Evolutionary conservation across 495 filamentous ascomycete genomes (phyloP).

Genomic region (Articulospora tetracladia): DNA sequence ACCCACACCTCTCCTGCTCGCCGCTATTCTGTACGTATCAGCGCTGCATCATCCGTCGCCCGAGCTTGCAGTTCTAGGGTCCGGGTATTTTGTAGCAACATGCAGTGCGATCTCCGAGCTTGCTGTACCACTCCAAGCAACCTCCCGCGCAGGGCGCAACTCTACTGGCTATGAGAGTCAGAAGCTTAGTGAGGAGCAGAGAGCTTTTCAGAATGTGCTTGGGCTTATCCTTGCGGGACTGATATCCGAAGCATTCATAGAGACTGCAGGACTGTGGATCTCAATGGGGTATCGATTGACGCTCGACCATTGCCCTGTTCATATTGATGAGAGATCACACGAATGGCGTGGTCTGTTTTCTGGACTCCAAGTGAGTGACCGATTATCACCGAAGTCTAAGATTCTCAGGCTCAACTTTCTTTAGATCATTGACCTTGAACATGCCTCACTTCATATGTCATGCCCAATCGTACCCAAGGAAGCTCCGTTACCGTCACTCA

Average conservation of each 20-base stretch:
- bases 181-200: constrained; percentile 14
- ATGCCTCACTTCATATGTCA: constrained; percentile 41
- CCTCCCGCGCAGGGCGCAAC: neutral
- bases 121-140: constrained; percentile 18
- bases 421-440: constrained; percentile 40
- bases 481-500: constrained; percentile 24
- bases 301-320: constrained; percentile 30
- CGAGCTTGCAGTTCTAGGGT: constrained; percentile 26
- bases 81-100: constrained; percentile 33
- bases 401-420: neutral
- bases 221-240: constrained; percentile 40
- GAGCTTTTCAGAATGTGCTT: constrained; percentile 34
- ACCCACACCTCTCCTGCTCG: constrained; percentile 35
- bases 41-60: constrained; percentile 30
- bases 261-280: constrained; percentile 37
- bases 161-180: neutral
- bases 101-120: constrained; percentile 36
- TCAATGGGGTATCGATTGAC: constrained; percentile 37
- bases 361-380: constrained; percentile 32
- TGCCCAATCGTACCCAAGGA: constrained; percentile 35
- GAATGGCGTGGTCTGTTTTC: constrained; percentile 38
- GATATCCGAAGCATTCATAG: constrained; percentile 35
- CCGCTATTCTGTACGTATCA: constrained; percentile 38
- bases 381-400: neutral
- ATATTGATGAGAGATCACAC: constrained; percentile 19